Base-by-base conservation (phyloP, 73 alveolate species). In the Tetrahymena thermophila region DNA sequence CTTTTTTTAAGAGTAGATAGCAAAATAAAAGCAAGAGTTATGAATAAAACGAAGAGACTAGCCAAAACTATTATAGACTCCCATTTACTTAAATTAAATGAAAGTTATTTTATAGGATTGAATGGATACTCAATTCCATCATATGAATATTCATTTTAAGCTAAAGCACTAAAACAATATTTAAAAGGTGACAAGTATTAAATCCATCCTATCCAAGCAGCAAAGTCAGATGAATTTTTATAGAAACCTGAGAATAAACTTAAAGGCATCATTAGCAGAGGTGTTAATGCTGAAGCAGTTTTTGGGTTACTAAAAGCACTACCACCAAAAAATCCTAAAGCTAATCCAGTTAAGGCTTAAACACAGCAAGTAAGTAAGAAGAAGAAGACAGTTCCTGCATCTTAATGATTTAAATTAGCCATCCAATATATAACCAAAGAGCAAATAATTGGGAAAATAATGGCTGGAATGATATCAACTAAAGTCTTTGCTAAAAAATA, bases 141-240 rank as follows among this genome's bases (percentile, higher is more conserved):
- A 58, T 58, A 58, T 4, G 93, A 94, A 56, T 96, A 97, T 56
- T 97, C 99, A 96, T 97, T 97, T 43, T 96, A 35, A 23, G 96
- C 84, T 21, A 97, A 43, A 9, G 98, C 97, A 55, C 95, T 98
- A 42, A 96, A 93, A 1, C 98, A 96, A 95, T 97, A 97, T 85
- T 97, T 96, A 35, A 97, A 93, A 40, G 99, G 99, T 16, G 98
- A 96, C 31, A 97, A 93, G 85, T 97, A 97, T 83, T 97, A 6
- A 25, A 95, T 95, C 96, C 96, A 95, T 85, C 96, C 96, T 25
- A 95, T 89, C 96, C 96, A 95, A 50, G 44, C 43, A 21, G 58
- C 93, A 28, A 42, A 95, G 5, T 95, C 28, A n/a, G 43, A 43
- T 25, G 93, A 84, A 44, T 95, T 95, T 28, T 94, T 94, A 43